Evolutionary conservation across 108 stramenopile species (phyloP), one percentile per base, ranked within the genome.

Genomic region (Nitzschia palea): DNA sequence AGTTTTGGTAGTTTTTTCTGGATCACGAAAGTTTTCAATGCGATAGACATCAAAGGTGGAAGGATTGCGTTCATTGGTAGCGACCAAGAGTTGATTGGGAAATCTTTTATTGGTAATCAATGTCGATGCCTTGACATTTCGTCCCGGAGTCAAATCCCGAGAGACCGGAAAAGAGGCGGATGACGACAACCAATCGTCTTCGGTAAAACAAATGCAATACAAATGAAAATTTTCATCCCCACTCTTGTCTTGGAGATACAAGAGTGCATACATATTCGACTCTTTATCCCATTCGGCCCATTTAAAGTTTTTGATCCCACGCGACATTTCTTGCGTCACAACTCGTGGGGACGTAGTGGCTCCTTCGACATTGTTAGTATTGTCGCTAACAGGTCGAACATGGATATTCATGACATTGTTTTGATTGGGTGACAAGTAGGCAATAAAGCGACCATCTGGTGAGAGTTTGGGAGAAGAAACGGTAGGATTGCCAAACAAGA

Each of bases 161-260:
- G 77, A 79, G 18, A 63, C 67, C 1, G 47, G 47, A 18, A 48
- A 20, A 5, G 47, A n/a, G 14, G 15, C 34, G 2, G 23, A 36
- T 15, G 3, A 33, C 47, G 45, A 53, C 52, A n/a, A 44, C 36
- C 17, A 20, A 18, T 5, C 17, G 17, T 10, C 5, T 2, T 37
- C 55, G 10, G 55, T 44, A 30, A 52, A 44, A 56, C 61, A 65
- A 20, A 86, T 70, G 43, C 80, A 77, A 71, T 70, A 86, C 29
- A 86, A 44, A 61, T 86, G 85, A 70, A 83, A 86, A 45, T 84
- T 76, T 58, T 83, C 82, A 50, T 84, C 76, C 22, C 82, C 86
- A 30, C 72, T 74, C 22, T 42, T 35, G 65, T 87, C 86, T 67
- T 84, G 74, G 55, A 80, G 67, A 53, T 82, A 87, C 33, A 87